phyloP scores from a whole-genome alignment of 768 basidiomycete genomes.

The Hirschioporus abietinus region DNA sequence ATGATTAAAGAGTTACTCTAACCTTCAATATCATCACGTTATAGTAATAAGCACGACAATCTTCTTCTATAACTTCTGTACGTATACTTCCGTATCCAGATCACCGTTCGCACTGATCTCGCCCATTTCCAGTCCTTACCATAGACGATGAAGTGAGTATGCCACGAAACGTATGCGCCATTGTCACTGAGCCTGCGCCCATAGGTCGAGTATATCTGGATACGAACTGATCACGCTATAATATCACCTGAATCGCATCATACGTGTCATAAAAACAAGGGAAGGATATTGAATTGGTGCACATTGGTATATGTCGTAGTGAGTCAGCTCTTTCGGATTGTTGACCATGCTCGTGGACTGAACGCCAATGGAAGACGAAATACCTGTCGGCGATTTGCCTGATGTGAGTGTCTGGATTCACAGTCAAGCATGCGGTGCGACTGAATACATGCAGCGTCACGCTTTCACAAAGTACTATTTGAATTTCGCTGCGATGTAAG shows the following conservation, averaged over 20 bases:
- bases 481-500: neutral
- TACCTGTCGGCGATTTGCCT: neutral
- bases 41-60: neutral
- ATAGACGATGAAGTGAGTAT: neutral
- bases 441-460: neutral
- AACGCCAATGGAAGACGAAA: neutral
- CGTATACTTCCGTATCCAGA: neutral
- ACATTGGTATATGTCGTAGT: neutral
- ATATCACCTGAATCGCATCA: neutral
- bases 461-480: neutral
- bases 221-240: neutral
- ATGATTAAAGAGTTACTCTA: neutral
- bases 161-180: neutral
- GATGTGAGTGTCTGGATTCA: neutral
- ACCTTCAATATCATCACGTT: neutral
- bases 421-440: neutral
- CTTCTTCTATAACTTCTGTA: neutral
- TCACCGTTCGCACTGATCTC: neutral
- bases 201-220: neutral
- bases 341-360: neutral
- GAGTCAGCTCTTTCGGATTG: neutral
- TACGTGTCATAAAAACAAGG: neutral
- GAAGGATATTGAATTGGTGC: neutral
- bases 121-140: neutral
- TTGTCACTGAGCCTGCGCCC: neutral